Conservation (phyloP, 2,329 filamentous ascomycete species). For the Coniochaeta sp. region DNA sequence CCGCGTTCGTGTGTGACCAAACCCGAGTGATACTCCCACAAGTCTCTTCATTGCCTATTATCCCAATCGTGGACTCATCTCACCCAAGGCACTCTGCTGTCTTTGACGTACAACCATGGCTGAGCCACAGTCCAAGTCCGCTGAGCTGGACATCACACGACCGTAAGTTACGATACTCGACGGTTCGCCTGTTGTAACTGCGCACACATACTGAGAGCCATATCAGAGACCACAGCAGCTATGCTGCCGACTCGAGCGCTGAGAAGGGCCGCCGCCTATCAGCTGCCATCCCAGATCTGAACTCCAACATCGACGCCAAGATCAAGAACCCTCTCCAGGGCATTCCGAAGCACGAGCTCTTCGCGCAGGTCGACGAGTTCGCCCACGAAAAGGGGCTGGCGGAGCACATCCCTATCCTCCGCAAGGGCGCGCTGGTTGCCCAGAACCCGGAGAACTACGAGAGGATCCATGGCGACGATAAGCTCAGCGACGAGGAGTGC, state of each 20-base stretch:
- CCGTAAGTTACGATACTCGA: not conserved
- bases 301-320: conserved; percentile 37
- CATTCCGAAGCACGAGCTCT: conserved; percentile 41
- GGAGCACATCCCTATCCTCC: conserved; percentile 50
- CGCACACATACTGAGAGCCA: not conserved
- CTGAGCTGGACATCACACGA: not conserved
- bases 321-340: conserved; percentile 42
- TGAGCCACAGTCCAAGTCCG: not conserved
- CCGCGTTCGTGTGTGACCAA: not conserved
- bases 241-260: conserved; percentile 17
- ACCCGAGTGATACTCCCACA: not conserved
- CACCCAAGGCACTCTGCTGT: not conserved
- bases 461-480: conserved; percentile 45
- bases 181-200: not conserved
- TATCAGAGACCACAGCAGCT: not conserved
- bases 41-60: not conserved
- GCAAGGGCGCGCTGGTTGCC: conserved; percentile 65
- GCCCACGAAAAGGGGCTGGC: conserved; percentile 46
- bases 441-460: conserved; percentile 60
- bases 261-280: conserved; percentile 27
- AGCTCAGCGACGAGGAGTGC: conserved; percentile 52
- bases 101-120: not conserved
- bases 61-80: not conserved
- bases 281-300: conserved; percentile 30
- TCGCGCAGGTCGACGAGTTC: conserved; percentile 47